Conservation (phyloP, 139 green algal genomes). For the Micromonas commoda region DNA sequence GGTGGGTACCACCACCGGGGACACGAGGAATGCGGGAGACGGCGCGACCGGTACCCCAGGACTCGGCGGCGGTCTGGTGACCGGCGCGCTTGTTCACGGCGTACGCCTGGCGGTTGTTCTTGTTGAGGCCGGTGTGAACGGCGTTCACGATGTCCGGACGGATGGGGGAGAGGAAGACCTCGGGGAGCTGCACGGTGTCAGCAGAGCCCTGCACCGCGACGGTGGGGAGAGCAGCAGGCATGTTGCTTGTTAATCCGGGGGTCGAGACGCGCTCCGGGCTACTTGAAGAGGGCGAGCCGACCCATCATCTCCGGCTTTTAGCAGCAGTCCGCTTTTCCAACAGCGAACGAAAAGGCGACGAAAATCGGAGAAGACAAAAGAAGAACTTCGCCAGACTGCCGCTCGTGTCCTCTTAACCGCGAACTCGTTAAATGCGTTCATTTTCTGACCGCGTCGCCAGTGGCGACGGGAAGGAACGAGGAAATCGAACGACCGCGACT, state of each 20-base stretch:
- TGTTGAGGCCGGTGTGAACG: constrained; percentile 55
- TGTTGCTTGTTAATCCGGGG: background rate
- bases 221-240: constrained; percentile 56
- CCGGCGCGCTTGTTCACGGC: constrained; percentile 84
- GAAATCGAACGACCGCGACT: no score
- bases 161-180: constrained; percentile 85
- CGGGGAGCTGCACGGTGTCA: constrained; percentile 70
- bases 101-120: constrained; percentile 97
- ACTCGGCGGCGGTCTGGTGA: constrained; percentile 95
- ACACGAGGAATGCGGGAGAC: constrained; percentile 99
- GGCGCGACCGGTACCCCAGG: constrained; percentile 96
- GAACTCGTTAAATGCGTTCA: no score
- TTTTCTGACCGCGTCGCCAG: no score
- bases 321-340: background rate
- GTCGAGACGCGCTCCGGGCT: background rate
- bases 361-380: background rate
- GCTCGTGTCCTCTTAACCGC: no score
- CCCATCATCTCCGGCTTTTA: no score
- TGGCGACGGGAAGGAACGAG: no score
- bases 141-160: constrained; percentile 38
- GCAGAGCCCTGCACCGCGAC: constrained; percentile 76
- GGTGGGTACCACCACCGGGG: constrained; percentile 89
- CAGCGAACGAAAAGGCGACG: background rate
- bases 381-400: no score
- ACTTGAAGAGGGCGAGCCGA: background rate